Conservation (phyloP, 352 stramenopile species). For the Pythium myriotylum region DNA sequence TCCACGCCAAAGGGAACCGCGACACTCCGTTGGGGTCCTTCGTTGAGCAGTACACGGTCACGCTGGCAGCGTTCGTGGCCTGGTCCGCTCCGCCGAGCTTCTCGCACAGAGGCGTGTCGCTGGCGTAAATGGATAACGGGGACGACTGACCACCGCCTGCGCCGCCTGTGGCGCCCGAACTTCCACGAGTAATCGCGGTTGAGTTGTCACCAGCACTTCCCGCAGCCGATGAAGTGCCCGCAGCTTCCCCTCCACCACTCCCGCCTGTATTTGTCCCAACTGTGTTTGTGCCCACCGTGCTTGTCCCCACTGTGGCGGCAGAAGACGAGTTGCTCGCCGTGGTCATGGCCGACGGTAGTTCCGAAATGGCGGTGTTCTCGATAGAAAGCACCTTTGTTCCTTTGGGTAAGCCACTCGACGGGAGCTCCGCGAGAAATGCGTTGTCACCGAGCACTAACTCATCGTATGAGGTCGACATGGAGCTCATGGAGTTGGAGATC, state of each 20-base stretch:
- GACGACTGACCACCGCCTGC: not conserved
- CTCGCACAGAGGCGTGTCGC: constrained; percentile 40
- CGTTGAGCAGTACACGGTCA: constrained; percentile 28
- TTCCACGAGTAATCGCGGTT: not conserved
- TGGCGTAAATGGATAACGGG: constrained; percentile 29
- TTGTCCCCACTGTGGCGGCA: not conserved
- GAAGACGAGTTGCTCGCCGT: not conserved
- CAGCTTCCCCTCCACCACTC: not conserved
- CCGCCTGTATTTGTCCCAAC: not conserved
- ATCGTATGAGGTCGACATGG: constrained; percentile 9
- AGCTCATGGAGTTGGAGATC: constrained; percentile 7
- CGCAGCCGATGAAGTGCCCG: not conserved
- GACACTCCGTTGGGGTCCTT: constrained; percentile 32
- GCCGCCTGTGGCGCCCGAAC: too few relatives aligned
- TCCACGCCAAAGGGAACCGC: constrained; percentile 34
- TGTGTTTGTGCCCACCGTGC: too few relatives aligned
- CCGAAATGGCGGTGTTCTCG: constrained; percentile 31
- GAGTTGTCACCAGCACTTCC: not conserved
- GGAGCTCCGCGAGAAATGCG: constrained; percentile 18
- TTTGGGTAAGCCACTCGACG: constrained; percentile 7
- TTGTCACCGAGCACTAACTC: constrained; percentile 17
- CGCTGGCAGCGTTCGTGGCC: not conserved
- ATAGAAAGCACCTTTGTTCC: constrained; percentile 26
- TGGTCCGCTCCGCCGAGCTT: constrained; percentile 13
- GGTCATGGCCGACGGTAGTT: not conserved